A percentile compares a stretch with the other conserved stretches of the same genome.
phyloP scores from a whole-genome alignment of 202 grass and related monocot genomes.

The Brachypodium distachyon region DNA sequence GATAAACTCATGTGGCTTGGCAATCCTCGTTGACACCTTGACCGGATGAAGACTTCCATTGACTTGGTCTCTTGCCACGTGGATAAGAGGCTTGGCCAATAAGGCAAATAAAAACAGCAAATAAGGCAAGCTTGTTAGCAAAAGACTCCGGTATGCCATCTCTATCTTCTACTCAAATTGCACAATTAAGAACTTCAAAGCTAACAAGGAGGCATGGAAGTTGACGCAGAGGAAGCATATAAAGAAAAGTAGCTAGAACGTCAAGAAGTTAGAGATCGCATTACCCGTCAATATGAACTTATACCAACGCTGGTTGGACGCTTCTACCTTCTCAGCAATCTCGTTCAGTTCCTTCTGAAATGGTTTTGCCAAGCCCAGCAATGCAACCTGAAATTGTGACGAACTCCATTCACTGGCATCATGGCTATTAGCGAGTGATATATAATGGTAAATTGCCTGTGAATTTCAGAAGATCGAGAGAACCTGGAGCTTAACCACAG shows the following conservation, averaged over 20 bases:
- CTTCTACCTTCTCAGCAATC: slow-evolving; percentile 14
- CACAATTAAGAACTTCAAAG: neutral
- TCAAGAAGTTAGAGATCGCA: neutral
- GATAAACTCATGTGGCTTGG: no score
- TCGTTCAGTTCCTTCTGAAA: slow-evolving; percentile 14
- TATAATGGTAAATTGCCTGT: neutral
- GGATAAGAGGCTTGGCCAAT: no score
- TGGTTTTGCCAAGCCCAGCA: neutral
- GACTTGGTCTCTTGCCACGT: no score
- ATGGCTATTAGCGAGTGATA: neutral
- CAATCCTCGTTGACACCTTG: no score
- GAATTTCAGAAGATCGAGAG: neutral
- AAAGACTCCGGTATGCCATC: neutral
- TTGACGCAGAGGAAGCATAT: neutral
- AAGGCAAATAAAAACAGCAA: no score
- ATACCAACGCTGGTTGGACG: slow-evolving; percentile 12
- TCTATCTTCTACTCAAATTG: neutral
- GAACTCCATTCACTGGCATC: neutral
- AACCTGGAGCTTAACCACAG: slow-evolving; percentile 23
- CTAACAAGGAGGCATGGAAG: neutral
- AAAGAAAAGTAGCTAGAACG: neutral
- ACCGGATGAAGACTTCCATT: no score
- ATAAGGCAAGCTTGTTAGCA: neutral
- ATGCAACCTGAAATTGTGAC: neutral
- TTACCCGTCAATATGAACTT: neutral